Evolutionary conservation across 208 protist species (phyloP).

Genomic region (Acanthamoeba healyi): DNA sequence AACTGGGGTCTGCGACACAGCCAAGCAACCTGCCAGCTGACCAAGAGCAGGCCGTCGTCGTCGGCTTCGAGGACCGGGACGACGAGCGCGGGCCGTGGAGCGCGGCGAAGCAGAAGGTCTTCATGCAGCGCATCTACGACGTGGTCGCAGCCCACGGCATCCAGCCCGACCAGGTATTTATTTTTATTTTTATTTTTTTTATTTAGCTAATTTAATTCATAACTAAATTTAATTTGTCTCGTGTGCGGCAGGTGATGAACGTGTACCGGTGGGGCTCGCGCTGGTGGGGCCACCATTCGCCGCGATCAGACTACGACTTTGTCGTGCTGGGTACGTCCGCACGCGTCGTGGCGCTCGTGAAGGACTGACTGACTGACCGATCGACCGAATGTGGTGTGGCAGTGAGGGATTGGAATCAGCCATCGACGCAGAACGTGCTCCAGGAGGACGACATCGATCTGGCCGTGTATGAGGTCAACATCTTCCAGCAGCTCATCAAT

Average conservation of each 20-base stretch:
- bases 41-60: background rate
- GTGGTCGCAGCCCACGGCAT: background rate
- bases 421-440: conserved; percentile 43
- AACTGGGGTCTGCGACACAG: too few species aligned
- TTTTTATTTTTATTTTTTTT: background rate
- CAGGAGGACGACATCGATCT: conserved; percentile 26
- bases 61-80: background rate
- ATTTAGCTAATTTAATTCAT: background rate
- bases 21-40: too few species aligned
- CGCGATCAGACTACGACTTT: conserved; percentile 52
- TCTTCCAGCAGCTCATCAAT: conserved; percentile 66
- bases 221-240: background rate
- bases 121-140: conserved; percentile 6
- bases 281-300: conserved; percentile 44
- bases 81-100: conserved; percentile 6
- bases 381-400: background rate
- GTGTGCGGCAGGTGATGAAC: background rate
- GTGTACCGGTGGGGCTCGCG: conserved; percentile 69
- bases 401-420: conserved; percentile 66
- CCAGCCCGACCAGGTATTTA: background rate
- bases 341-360: background rate
- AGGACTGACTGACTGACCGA: too few species aligned
- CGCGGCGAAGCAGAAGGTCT: background rate
- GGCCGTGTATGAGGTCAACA: conserved; percentile 64
- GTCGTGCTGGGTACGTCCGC: conserved; percentile 28